Conservation (phyloP, 768 basidiomycete species). For the Kwoniella botswanensis region DNA sequence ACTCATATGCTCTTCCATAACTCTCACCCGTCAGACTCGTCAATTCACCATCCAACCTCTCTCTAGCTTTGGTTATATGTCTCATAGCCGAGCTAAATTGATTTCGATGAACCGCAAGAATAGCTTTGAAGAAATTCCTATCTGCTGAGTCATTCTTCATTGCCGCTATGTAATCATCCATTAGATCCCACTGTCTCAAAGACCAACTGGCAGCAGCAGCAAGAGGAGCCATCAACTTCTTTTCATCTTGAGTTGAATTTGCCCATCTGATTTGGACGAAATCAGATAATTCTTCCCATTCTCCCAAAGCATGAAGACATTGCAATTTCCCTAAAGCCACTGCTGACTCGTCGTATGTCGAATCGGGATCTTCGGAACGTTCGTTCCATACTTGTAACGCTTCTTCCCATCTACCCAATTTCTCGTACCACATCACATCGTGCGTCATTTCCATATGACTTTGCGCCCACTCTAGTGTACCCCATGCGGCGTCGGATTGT, state of each 20-base stretch:
- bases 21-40: slow-evolving; percentile 91
- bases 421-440: slow-evolving; percentile 98
- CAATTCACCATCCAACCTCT: slow-evolving; percentile 86
- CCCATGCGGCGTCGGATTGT: slow-evolving; percentile 97
- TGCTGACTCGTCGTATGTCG: slow-evolving; percentile 63
- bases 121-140: slow-evolving; percentile 92
- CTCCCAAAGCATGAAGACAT: slow-evolving; percentile 93
- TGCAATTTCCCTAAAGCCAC: slow-evolving; percentile 89
- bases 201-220: slow-evolving; percentile 98
- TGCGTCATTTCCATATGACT: slow-evolving; percentile 77
- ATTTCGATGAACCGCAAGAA: slow-evolving; percentile 92
- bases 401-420: slow-evolving; percentile 94
- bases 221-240: slow-evolving; percentile 90
- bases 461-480: slow-evolving; percentile 85
- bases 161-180: slow-evolving; percentile 94
- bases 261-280: slow-evolving; percentile 89
- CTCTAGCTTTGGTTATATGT: slow-evolving; percentile 91
- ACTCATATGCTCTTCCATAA: slow-evolving; percentile 98
- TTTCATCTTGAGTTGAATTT: slow-evolving; percentile 78
- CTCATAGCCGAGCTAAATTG: slow-evolving; percentile 88
- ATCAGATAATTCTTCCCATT: slow-evolving; percentile 88
- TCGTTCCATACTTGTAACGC: slow-evolving; percentile 65
- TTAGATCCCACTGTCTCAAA: slow-evolving; percentile 92
- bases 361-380: slow-evolving; percentile 68
- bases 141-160: slow-evolving; percentile 95